A percentile compares a stretch with the other conserved stretches of the same genome.
Conservation (phyloP, 805 yeast genomes). For the Myxozyma nipponensis region DNA sequence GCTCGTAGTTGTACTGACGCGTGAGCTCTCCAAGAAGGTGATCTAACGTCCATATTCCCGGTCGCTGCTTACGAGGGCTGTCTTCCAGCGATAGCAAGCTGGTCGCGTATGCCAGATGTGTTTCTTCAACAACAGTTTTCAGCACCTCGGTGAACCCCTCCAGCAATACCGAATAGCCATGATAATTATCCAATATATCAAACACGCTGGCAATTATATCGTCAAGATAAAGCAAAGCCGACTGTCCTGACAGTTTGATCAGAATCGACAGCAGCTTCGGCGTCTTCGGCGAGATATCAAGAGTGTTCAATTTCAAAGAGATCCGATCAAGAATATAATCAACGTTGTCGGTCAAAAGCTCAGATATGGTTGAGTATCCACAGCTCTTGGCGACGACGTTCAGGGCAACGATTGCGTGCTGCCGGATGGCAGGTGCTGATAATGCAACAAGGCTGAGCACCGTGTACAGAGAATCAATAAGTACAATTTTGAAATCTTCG, state of each 20-base stretch:
- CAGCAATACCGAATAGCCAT: slow-evolving; percentile 70
- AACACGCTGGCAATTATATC: slow-evolving; percentile 76
- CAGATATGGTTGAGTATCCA: slow-evolving; percentile 50
- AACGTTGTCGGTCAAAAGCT: slow-evolving; percentile 59
- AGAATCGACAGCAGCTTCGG: slow-evolving; percentile 66
- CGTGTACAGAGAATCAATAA: slow-evolving; percentile 70
- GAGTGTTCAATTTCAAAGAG: slow-evolving; percentile 64
- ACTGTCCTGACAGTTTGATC: slow-evolving; percentile 64
- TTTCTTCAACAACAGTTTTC: slow-evolving; percentile 49
- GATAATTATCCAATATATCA: slow-evolving; percentile 74
- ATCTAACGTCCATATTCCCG: slow-evolving; percentile 28
- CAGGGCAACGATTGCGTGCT: slow-evolving; percentile 53
- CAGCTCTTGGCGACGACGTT: slow-evolving; percentile 48
- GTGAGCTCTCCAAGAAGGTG: slow-evolving; percentile 29
- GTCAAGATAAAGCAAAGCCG: slow-evolving; percentile 58
- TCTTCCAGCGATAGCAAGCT: slow-evolving; percentile 7
- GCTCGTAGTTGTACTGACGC: slow-evolving; percentile 33
- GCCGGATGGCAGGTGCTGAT: slow-evolving; percentile 43
- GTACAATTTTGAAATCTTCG: slow-evolving; percentile 47
- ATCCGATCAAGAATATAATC: slow-evolving; percentile 80
- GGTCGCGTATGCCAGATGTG: slow-evolving; percentile 2
- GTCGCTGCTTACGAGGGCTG: slow-evolving; percentile 5
- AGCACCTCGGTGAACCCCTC: slow-evolving; percentile 73
- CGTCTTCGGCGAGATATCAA: slow-evolving; percentile 69
- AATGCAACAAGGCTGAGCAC: slow-evolving; percentile 70